Evolutionary conservation across 768 basidiomycete genomes (phyloP).

Genomic region (Calocera cornea): DNA sequence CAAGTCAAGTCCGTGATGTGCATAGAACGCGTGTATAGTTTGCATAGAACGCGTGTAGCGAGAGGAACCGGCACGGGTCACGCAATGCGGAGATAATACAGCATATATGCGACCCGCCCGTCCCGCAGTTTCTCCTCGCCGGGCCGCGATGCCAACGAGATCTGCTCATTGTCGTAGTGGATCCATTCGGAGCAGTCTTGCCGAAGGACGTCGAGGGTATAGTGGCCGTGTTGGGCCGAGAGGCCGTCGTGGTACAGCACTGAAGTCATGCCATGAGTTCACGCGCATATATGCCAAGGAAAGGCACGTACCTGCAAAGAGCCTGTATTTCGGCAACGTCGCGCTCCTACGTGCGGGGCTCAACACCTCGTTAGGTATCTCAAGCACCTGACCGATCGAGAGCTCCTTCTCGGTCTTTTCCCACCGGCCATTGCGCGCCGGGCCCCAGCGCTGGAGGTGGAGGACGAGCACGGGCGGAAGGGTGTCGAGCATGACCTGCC

Average conservation of each 20-base stretch:
- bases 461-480: slow-evolving; percentile 74
- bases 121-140: neutral
- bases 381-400: slow-evolving; percentile 60
- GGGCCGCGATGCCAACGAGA: neutral
- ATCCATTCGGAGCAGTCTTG: slow-evolving; percentile 18
- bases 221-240: slow-evolving; percentile 86
- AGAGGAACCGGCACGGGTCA: neutral
- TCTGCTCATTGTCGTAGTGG: neutral
- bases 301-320: slow-evolving; percentile 58
- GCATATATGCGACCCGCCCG: neutral
- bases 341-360: slow-evolving; percentile 34
- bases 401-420: slow-evolving; percentile 80
- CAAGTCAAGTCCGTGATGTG: neutral
- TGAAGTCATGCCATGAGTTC: slow-evolving; percentile 18
- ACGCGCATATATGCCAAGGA: neutral
- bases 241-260: slow-evolving; percentile 88
- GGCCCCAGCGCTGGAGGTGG: slow-evolving; percentile 77
- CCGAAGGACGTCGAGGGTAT: slow-evolving; percentile 80
- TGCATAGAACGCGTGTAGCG: no score
- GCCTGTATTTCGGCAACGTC: slow-evolving; percentile 48
- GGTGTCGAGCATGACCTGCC: slow-evolving; percentile 62
- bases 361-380: slow-evolving; percentile 57
- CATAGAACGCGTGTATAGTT: no score
- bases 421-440: slow-evolving; percentile 45
- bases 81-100: neutral